Evolutionary conservation across 1,284 basidiomycete genomes (phyloP), one percentile per base, ranked within the genome.

Genomic region (Cryptococcus neoformans): DNA sequence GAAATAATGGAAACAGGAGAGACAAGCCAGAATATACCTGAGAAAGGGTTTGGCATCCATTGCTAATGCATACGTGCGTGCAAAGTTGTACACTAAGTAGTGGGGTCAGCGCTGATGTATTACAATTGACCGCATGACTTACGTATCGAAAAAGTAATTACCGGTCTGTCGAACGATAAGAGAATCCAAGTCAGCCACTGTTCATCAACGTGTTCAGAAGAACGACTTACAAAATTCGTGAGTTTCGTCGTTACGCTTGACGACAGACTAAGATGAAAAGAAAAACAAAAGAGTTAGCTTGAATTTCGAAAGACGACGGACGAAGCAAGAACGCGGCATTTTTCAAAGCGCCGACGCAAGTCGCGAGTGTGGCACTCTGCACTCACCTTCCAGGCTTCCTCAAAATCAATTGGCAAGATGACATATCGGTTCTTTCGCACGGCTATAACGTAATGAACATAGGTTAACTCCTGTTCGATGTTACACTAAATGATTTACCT

Each of bases 401-500:
- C 96, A 75, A 98, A 99, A 83, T 99, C 96, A 37, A 89, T 85
- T 0, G 96, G 95, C 49, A 99, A 82, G 73, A 99, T 95, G 55
- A 99, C 85, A 78, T 99, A 99, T 70, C 96, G 87, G 78, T 98
- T 98, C 82, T 96, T 97, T 59, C 95, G 86, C 37, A 98, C 95
- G 64, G 95, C 92, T 94, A 66, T 49, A 21, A 21, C 21, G 21
- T 21, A 21, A 21, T 21, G 21, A 21, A 21, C 21, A 21, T 21
- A 21, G 21, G 21, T 21, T 21, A 21, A 21, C 21, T 21, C 21
- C 21, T 21, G 21, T 21, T 21, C 21, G 21, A 21, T 21, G 21
- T 21, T 21, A 21, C 21, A 21, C 21, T 21, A 21, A 21, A 21
- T 21, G 21, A 21, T 21, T 56, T 76, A 87, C 93, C 95, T 85